Evolutionary conservation across 495 filamentous ascomycete species (phyloP).

Genomic region (Penicillium mononematosum): DNA sequence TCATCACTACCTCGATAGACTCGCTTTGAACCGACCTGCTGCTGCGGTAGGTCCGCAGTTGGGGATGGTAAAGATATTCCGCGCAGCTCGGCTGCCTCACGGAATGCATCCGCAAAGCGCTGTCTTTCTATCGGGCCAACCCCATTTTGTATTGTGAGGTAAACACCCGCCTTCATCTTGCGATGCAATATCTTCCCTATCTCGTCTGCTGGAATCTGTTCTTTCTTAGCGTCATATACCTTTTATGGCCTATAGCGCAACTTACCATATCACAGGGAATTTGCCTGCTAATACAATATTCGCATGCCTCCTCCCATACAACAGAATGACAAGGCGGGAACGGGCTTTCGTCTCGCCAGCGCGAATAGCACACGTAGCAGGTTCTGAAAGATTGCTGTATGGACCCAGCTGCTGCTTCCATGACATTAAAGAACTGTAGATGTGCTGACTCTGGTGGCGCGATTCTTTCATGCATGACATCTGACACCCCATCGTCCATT

Average conservation of each 20-base stretch:
- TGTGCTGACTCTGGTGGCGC: not conserved
- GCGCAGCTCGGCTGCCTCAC: not conserved
- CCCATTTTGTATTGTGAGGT: not conserved
- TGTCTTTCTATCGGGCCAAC: not conserved
- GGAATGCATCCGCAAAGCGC: not conserved
- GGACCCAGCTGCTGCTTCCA: not conserved
- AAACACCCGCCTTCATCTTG: not conserved
- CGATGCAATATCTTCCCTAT: not conserved
- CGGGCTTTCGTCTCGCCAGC: not conserved
- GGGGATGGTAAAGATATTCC: not conserved
- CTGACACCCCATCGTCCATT: not conserved
- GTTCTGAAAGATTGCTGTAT: too few species aligned
- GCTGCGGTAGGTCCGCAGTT: not conserved
- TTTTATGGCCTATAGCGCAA: not conserved
- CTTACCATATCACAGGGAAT: not conserved
- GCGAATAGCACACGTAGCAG: not conserved
- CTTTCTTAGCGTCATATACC: not conserved
- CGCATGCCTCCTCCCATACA: not conserved
- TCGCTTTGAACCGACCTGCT: not conserved
- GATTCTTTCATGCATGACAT: not conserved
- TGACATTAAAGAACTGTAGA: not conserved
- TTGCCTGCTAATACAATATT: not conserved
- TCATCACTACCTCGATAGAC: not conserved
- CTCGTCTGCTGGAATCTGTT: not conserved
- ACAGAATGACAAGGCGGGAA: not conserved